Percentiles rank a stretch among this genome's conserved stretches.
Conservation (phyloP, 164 flowering plant species). For the Annona squamosa region DNA sequence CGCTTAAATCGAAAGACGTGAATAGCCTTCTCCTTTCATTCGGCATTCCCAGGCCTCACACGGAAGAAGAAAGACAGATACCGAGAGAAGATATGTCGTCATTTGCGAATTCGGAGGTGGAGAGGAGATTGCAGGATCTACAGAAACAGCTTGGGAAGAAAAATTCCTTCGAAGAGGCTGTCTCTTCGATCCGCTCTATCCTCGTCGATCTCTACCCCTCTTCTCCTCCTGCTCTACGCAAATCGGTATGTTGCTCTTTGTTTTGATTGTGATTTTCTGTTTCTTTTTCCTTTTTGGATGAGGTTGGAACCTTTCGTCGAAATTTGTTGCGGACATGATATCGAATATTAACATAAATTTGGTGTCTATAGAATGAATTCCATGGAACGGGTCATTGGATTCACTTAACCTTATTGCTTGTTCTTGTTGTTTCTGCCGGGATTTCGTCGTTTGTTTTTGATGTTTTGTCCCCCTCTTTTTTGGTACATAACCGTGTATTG, state of each 20-base stretch:
- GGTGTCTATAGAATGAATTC: no score
- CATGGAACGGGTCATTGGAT: no score
- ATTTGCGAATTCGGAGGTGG: slow-evolving; percentile 25
- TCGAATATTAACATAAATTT: neutral
- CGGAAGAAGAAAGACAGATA: neutral
- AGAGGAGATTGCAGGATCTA: slow-evolving; percentile 47
- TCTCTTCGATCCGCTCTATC: slow-evolving; percentile 47
- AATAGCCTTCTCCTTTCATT: no score
- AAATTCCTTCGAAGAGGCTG: slow-evolving; percentile 66
- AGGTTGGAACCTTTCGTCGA: neutral
- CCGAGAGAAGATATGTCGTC: slow-evolving; percentile 20
- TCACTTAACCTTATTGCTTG: no score
- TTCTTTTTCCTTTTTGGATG: neutral
- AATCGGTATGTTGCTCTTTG: slow-evolving; percentile 29
- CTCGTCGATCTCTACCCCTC: slow-evolving; percentile 41
- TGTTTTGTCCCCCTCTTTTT: no score
- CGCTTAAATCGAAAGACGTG: no score
- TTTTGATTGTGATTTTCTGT: neutral
- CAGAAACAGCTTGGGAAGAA: slow-evolving; percentile 76
- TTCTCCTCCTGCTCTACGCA: slow-evolving; percentile 72
- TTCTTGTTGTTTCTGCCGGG: no score
- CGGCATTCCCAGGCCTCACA: neutral
- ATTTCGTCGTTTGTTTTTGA: no score
- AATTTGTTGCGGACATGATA: neutral
- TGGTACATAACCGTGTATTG: no score